These are phyloP conservation scores for Musa troglodytarum DNA, from an alignment of 176 grass and related monocot species.

Conservation along the genomic window DNA sequence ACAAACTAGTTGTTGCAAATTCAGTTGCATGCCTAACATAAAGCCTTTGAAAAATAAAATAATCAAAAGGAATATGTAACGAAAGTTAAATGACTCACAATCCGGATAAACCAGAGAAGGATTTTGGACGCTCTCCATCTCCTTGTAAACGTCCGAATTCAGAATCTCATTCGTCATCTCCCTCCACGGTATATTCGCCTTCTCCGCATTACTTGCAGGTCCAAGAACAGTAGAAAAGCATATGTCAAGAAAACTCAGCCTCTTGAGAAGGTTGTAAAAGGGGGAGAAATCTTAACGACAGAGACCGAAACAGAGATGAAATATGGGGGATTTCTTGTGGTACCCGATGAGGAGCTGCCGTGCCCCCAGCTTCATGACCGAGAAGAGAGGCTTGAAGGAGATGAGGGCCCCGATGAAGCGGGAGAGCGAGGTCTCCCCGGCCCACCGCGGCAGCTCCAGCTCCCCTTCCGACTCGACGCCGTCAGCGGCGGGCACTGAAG, in stretches of 20 bases:
- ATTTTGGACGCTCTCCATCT: slow-evolving; percentile 57
- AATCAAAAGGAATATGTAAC: not conserved
- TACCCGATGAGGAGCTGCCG: slow-evolving; percentile 72
- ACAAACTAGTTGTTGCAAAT: no score
- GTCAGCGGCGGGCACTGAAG: slow-evolving; percentile 7
- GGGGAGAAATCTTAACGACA: not conserved
- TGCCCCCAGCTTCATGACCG: slow-evolving; percentile 70
- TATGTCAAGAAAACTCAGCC: not conserved
- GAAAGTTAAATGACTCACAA: slow-evolving; percentile 31
- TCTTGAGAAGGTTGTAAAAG: not conserved
- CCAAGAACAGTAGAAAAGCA: not conserved
- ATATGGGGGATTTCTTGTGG: not conserved
- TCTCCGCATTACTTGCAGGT: slow-evolving; percentile 58
- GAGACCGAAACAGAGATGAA: not conserved
- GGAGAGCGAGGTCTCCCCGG: slow-evolving; percentile 62
- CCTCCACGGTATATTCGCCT: slow-evolving; percentile 68
- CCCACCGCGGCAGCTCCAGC: slow-evolving; percentile 55
- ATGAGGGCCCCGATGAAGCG: slow-evolving; percentile 56
- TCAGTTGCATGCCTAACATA: not conserved
- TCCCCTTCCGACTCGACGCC: slow-evolving; percentile 38
- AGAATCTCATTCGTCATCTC: slow-evolving; percentile 68
- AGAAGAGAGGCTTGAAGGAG: slow-evolving; percentile 75
- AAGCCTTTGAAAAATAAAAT: not conserved
- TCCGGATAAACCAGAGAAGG: slow-evolving; percentile 61
- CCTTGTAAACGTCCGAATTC: slow-evolving; percentile 55